A percentile compares a stretch with the other conserved stretches of the same genome.
phyloP scores from a whole-genome alignment of 306 rosid species.

The Quercus variabilis region DNA sequence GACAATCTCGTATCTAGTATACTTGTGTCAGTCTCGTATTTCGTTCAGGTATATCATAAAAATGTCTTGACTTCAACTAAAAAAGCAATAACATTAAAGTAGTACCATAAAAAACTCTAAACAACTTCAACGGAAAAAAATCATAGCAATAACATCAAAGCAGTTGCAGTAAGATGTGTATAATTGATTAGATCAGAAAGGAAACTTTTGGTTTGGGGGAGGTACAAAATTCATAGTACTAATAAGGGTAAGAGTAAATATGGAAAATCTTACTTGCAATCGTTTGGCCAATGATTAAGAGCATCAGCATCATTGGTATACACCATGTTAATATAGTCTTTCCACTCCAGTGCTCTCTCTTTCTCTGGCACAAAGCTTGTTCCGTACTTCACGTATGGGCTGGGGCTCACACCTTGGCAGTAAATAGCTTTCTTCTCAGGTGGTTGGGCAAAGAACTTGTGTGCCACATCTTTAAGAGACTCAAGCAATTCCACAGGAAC shows the following conservation, averaged over 20 bases:
- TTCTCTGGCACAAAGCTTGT: slow-evolving; percentile 72
- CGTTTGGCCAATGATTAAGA: slow-evolving; percentile 45
- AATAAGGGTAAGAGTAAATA: background rate
- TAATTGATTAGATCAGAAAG: too few species aligned
- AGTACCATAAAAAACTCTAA: too few species aligned
- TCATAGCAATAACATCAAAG: too few species aligned
- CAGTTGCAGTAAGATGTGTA: too few species aligned
- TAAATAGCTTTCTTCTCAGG: slow-evolving; percentile 40
- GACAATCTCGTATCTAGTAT: too few species aligned
- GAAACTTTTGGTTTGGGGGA: too few species aligned
- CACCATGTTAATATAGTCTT: slow-evolving; percentile 52
- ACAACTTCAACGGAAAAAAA: too few species aligned
- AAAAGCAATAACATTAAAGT: too few species aligned
- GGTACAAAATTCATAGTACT: background rate
- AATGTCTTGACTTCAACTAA: too few species aligned
- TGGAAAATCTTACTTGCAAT: slow-evolving; percentile 44
- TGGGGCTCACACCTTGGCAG: slow-evolving; percentile 34
- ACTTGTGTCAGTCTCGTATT: too few species aligned
- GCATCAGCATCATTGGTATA: slow-evolving; percentile 53
- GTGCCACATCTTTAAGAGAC: slow-evolving; percentile 41
- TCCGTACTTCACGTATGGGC: slow-evolving; percentile 41
- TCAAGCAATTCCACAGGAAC: slow-evolving; percentile 46
- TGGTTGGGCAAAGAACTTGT: slow-evolving; percentile 38
- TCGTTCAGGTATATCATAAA: too few species aligned
- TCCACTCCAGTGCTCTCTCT: slow-evolving; percentile 67